Evolutionary conservation across 2,329 filamentous ascomycete species (phyloP).

Genomic region (Fusarium annulatum): DNA sequence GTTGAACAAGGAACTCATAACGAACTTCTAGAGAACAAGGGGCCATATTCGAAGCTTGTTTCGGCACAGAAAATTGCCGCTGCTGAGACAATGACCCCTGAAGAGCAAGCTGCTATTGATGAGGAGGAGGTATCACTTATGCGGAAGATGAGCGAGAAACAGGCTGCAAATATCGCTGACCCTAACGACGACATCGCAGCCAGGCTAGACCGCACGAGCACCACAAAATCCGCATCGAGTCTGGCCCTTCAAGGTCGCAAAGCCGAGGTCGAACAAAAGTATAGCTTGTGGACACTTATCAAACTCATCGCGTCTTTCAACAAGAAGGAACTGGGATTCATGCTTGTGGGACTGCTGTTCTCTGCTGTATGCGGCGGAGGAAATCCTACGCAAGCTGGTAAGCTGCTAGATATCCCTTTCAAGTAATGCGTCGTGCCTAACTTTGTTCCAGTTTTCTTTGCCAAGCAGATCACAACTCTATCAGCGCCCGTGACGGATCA

Average conservation of each 20-base stretch:
- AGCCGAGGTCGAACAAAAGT: slow-evolving; percentile 64
- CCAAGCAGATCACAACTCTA: slow-evolving; percentile 83
- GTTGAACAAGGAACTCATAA: slow-evolving; percentile 93
- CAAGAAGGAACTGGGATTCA: slow-evolving; percentile 73
- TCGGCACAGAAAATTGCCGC: slow-evolving; percentile 85
- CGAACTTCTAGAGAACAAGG: slow-evolving; percentile 74
- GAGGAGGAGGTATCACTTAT: slow-evolving; percentile 63
- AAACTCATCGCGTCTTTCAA: slow-evolving; percentile 87
- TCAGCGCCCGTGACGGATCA: slow-evolving; percentile 62
- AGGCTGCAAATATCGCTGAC: slow-evolving; percentile 60
- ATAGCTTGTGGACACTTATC: slow-evolving; percentile 80
- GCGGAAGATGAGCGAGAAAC: slow-evolving; percentile 57
- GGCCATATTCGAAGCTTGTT: slow-evolving; percentile 86
- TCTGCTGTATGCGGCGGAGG: slow-evolving; percentile 82
- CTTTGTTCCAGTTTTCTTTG: slow-evolving; percentile 79
- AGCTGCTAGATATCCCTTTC: background rate
- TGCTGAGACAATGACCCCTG: slow-evolving; percentile 63
- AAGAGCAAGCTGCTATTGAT: slow-evolving; percentile 63
- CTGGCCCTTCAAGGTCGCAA: slow-evolving; percentile 70
- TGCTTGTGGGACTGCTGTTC: slow-evolving; percentile 79
- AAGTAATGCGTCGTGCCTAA: slow-evolving; percentile 1
- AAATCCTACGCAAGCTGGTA: slow-evolving; percentile 69
- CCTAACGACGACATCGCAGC: slow-evolving; percentile 71
- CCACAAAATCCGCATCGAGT: slow-evolving; percentile 74
- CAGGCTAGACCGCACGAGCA: slow-evolving; percentile 66